phyloP scores from a whole-genome alignment of 2,329 filamentous ascomycete species.

The Cadophora sp. region DNA sequence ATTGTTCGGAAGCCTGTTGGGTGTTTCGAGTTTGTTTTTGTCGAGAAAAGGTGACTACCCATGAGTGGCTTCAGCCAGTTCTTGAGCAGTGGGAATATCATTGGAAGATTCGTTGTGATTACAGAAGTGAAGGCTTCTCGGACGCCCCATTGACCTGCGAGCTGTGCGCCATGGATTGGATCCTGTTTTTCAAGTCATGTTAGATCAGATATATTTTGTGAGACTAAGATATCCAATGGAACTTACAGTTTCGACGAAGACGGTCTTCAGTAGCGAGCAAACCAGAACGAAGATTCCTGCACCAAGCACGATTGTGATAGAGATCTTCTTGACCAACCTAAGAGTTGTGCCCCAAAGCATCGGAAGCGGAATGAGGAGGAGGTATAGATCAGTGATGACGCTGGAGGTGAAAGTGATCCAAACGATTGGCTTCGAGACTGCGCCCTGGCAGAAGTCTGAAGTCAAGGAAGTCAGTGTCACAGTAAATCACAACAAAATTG shows the following conservation, averaged over 20 bases:
- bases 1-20: conserved; percentile 50
- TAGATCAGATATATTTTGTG: not conserved
- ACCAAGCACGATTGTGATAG: conserved; percentile 59
- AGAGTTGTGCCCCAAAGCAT: conserved; percentile 62
- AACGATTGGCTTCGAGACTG: conserved; percentile 55
- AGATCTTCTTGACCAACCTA: conserved; percentile 55
- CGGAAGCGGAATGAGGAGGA: conserved; percentile 51
- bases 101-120: conserved; percentile 48
- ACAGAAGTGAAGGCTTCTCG: conserved; percentile 48
- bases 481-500: not conserved
- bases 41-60: conserved; percentile 46
- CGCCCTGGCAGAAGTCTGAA: conserved; percentile 42
- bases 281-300: conserved; percentile 62
- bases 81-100: conserved; percentile 54
- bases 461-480: conserved; percentile 47
- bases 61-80: conserved; percentile 48
- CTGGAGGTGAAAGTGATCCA: conserved; percentile 60
- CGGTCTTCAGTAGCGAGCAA: conserved; percentile 59
- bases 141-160: conserved; percentile 48
- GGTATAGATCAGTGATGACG: conserved; percentile 62
- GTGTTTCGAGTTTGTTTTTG: conserved; percentile 48
- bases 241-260: conserved; percentile 51
- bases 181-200: conserved; percentile 46
- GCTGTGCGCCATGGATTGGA: conserved; percentile 46
- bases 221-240: not conserved